Conservation (phyloP, 768 basidiomycete genomes). For the Mycena leptocephala region DNA sequence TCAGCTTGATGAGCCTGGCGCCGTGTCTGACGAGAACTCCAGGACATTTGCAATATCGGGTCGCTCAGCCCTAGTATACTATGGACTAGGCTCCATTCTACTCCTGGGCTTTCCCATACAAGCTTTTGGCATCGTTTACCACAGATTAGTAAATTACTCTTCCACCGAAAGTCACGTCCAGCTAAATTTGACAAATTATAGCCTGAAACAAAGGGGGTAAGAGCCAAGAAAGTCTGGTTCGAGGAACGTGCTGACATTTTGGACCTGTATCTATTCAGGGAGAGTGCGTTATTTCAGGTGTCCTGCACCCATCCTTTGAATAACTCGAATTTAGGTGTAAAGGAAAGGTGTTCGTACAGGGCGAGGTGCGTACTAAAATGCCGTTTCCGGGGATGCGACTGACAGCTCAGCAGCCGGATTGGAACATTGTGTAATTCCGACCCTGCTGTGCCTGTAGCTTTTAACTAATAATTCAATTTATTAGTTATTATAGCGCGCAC, state of each 20-base stretch:
- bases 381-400: neutral
- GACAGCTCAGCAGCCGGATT: constrained; percentile 8
- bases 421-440: constrained; percentile 11
- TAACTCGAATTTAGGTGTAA: constrained; percentile 1
- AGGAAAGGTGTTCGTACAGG: neutral
- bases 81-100: constrained; percentile 21
- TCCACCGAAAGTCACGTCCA: neutral
- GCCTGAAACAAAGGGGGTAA: neutral
- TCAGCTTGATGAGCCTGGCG: no score
- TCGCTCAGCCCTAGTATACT: constrained; percentile 19
- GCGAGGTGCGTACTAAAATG: constrained; percentile 4
- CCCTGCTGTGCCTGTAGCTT: neutral
- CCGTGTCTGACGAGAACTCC: neutral
- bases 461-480: neutral
- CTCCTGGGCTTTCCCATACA: constrained; percentile 29
- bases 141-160: constrained; percentile 2
- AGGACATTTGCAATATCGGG: constrained; percentile 36
- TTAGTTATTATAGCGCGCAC: constrained; percentile 32
- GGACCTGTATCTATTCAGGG: neutral
- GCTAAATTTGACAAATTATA: neutral
- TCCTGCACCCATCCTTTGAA: neutral
- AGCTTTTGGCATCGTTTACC: constrained; percentile 33
- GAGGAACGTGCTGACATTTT: neutral
- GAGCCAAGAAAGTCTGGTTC: neutral
- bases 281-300: neutral